Evolutionary conservation across 768 basidiomycete genomes (phyloP), one percentile per base, ranked within the genome.

Genomic region (Mycena rebaudengoi): DNA sequence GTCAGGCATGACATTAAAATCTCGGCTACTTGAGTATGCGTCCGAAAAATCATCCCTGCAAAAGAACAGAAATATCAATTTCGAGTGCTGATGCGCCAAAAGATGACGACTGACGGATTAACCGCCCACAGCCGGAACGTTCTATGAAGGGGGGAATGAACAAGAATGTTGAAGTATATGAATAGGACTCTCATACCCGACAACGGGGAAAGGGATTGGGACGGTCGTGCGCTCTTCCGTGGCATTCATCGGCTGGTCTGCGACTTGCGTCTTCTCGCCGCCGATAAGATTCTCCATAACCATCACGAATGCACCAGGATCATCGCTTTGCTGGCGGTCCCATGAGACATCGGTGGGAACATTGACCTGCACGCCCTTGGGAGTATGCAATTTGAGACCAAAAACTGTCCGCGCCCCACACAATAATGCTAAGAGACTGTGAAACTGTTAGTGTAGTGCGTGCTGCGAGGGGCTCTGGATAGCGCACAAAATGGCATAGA

Each of bases 341-440:
- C 61, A 62, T 4, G 13, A 26, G 18, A 62, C 37, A 5, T 20
- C 5, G 30, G 44, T 35, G 8, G 37, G 21, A 20, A 20, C 16
- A 37, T 62, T 55, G 13, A 20, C 39, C 23, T 39, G 8, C 6
- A 53, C 39, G 8, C 29, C 37, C 14, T 14, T n/a, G 5, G 52
- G 53, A 14, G 18, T 41, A 6, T 62, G 61, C 4, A 62, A 7
- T 29, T 62, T 62, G 37, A 62, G 29, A 20, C 37, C 23, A 23
- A 50, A 32, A 12, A 20, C 53, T 4, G 46, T 43, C 25, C 41
- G n/a, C n/a, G n/a, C n/a, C n/a, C 41, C 23, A 48, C 61, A 62
- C 25, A 62, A 43, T 20, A 62, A 32, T 29, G 53, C 53, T 62
- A 62, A n/a, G 46, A 62, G 45, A 62, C 61, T 62, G 60, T 12